Evolutionary conservation across 768 basidiomycete species (phyloP).

Genomic region (Kwoniella sp.): DNA sequence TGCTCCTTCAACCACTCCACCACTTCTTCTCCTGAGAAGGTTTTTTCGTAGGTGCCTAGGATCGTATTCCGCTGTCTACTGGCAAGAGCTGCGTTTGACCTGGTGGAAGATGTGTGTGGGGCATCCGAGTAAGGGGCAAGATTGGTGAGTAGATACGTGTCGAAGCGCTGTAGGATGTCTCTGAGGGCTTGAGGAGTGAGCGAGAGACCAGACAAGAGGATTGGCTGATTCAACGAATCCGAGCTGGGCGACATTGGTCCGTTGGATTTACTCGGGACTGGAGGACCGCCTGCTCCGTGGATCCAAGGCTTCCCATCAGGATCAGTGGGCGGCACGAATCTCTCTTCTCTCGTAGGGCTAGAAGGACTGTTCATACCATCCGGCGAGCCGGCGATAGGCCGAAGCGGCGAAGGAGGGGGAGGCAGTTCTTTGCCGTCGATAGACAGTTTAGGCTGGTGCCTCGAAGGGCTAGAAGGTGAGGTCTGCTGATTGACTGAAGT

Average conservation of each 20-base stretch:
- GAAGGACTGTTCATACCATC: conserved; percentile 59
- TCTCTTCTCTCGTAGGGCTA: conserved; percentile 69
- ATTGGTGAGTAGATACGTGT: conserved; percentile 41
- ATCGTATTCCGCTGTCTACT: conserved; percentile 49
- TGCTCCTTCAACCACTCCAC: conserved; percentile 79
- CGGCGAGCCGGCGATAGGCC: conserved; percentile 37
- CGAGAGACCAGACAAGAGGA: conserved; percentile 75
- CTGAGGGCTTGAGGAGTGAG: conserved; percentile 69
- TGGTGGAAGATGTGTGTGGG: conserved; percentile 18
- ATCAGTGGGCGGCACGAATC: conserved; percentile 59
- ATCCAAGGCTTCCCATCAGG: conserved; percentile 54
- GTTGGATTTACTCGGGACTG: conserved; percentile 56
- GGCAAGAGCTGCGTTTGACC: conserved; percentile 60
- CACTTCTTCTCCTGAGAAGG: conserved; percentile 87
- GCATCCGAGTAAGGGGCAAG: conserved; percentile 45
- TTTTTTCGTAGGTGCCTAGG: conserved; percentile 61
- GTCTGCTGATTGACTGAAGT: conserved; percentile 27
- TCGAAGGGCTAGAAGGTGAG: conserved; percentile 45
- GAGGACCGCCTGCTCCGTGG: conserved; percentile 53
- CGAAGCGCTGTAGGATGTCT: conserved; percentile 64
- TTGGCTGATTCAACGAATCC: conserved; percentile 55
- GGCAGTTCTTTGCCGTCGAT: conserved; percentile 50
- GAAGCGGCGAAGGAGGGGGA: conserved; percentile 44
- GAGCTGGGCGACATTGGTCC: conserved; percentile 7
- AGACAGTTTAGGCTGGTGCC: conserved; percentile 47